A percentile compares a stretch with the other conserved stretches of the same genome.
These are phyloP conservation scores for Vitis hybrid DNA, from an alignment of 177 flowering plant species.

Conservation along the genomic window DNA sequence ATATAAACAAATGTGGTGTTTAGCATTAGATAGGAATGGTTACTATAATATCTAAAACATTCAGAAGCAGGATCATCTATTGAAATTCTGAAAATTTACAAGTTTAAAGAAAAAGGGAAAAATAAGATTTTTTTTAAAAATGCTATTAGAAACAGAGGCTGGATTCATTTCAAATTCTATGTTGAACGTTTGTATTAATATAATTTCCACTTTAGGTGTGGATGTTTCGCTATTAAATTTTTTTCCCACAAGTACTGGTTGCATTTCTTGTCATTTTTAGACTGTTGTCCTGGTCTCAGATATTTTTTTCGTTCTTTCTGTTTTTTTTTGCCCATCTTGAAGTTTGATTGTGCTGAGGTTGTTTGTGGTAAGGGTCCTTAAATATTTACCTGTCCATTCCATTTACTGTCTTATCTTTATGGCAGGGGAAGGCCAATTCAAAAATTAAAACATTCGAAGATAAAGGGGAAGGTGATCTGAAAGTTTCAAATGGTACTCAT, in stretches of 20 bases:
- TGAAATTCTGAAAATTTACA: background rate
- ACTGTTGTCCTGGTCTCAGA: background rate
- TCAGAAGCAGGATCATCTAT: background rate
- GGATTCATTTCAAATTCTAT: background rate
- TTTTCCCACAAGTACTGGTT: background rate
- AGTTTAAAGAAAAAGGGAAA: background rate
- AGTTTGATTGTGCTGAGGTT: background rate
- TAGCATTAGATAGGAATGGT: background rate
- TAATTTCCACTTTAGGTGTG: background rate
- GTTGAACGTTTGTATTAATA: background rate
- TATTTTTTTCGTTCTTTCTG: background rate
- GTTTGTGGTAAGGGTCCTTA: background rate
- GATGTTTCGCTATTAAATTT: background rate
- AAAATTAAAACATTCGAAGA: slow-evolving; percentile 30
- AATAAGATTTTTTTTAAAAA: background rate
- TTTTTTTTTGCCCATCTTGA: background rate
- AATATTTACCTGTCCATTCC: too few species aligned
- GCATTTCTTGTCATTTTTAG: background rate
- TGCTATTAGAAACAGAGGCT: background rate
- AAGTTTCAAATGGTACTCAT: slow-evolving; percentile 27
- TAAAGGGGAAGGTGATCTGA: slow-evolving; percentile 30
- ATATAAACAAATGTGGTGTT: background rate
- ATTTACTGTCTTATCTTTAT: background rate
- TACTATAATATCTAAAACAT: background rate
- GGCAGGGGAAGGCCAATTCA: slow-evolving; percentile 42